Conservation (phyloP, 1,284 basidiomycete species). For the Takashimella koratensis region DNA sequence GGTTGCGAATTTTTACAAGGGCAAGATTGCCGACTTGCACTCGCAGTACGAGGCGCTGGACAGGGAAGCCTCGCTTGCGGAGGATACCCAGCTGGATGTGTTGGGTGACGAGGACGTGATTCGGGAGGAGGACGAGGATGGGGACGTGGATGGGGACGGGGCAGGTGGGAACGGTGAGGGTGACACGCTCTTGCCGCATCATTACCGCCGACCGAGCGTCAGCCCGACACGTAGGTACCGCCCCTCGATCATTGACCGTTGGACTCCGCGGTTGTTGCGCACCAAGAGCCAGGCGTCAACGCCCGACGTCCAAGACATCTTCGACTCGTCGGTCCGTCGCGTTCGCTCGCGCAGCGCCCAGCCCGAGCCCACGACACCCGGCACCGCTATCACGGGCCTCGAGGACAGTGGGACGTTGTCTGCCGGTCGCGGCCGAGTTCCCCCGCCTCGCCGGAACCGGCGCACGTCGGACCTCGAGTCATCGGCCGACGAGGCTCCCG, state of each 20-base stretch:
- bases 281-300: constrained; percentile 12
- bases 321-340: constrained; percentile 39
- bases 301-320: constrained; percentile 38
- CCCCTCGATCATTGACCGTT: constrained; percentile 19
- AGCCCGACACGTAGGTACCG: constrained; percentile 12
- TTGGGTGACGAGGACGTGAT: constrained; percentile 45
- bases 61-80: constrained; percentile 47
- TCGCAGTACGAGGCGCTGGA: constrained; percentile 63
- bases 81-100: background rate
- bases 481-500: constrained; percentile 18
- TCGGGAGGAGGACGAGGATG: constrained; percentile 55
- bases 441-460: constrained; percentile 13
- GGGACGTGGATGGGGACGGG: constrained; percentile 65
- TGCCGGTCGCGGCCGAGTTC: constrained; percentile 6
- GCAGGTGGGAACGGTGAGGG: constrained; percentile 57
- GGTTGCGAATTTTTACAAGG: constrained; percentile 74
- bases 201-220: constrained; percentile 3
- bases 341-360: constrained; percentile 12
- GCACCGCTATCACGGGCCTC: background rate
- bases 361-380: background rate
- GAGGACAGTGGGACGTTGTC: constrained; percentile 6
- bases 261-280: background rate
- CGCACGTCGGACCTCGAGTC: constrained; percentile 28
- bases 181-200: constrained; percentile 18
- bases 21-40: constrained; percentile 68